Base-by-base conservation (phyloP, 2,329 filamentous ascomycete genomes). In the Fusarium sambucinum region DNA sequence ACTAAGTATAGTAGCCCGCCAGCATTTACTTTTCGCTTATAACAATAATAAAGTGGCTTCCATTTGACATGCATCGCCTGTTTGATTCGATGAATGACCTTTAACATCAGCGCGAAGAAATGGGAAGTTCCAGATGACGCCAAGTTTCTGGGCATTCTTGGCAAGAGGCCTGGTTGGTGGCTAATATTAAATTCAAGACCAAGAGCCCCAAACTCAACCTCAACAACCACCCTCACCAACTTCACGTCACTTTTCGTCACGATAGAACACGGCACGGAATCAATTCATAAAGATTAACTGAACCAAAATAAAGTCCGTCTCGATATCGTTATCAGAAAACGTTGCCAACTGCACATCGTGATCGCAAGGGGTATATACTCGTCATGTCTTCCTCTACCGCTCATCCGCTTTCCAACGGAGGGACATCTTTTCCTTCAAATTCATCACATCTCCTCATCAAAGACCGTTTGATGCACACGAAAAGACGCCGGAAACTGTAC, bases 401-500 rank as follows among this genome's bases (percentile, higher is more conserved):
- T 32, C 47, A 13, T 25, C 19, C 35, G 17, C 5, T 25, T 30
- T 25, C 27, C 35, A 45, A 25, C 10, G 25, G 41, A 37, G 14
- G n/a, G 13, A 14, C 21, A 16, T 9, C 53, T 4, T 33, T 55
- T 25, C 25, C 38, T 33, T 23, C 14, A 21, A 6, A 35, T 13
- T 2, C 8, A 32, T n/a, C 8, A 38, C 29, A 29, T 25, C 16
- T 32, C 27, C 33, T 30, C 17, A 13, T 77, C 73, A 90, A 55
- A 91, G 79, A 1, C 87, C 91, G 70, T 93, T 93, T 68, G 81
- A 86, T 16, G 84, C 84, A 75, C 94, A 97, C 2, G 88, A 88
- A 75, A 97, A 97, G 1, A 92, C 87, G 2, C 88, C 87, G 2
- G 90, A 86, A 27, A 96, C 91, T 1, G 80, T 81, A 5, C 87